A percentile compares a stretch with the other conserved stretches of the same genome.
Conservation (phyloP, 768 basidiomycete genomes). For the Tricholoma sp. region DNA sequence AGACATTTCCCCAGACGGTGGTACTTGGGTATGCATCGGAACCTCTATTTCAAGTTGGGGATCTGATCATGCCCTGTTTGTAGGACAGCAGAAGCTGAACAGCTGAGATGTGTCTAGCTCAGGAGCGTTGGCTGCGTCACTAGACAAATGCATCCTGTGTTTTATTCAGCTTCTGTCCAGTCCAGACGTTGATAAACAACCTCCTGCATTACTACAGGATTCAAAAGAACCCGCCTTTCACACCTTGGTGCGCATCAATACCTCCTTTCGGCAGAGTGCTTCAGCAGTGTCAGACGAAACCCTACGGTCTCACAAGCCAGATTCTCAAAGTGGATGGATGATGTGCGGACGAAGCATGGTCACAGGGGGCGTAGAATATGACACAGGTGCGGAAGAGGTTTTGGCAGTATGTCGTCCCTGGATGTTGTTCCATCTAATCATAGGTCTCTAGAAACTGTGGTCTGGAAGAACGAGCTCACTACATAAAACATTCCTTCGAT, state of each 20-base stretch:
- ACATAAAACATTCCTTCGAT: no score
- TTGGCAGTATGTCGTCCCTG: no score
- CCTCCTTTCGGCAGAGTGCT: conserved; percentile 98
- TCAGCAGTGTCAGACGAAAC: conserved; percentile 93
- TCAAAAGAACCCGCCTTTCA: conserved; percentile 86
- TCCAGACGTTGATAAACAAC: background rate
- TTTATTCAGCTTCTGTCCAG: background rate
- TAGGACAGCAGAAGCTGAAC: conserved; percentile 85
- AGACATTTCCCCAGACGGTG: conserved; percentile 93
- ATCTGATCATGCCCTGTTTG: background rate
- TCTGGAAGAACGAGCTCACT: no score
- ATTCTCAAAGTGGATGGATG: no score
- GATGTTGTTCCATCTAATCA: no score
- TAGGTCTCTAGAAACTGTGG: no score
- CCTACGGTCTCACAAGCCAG: conserved; percentile 82
- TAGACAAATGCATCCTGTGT: conserved; percentile 79
- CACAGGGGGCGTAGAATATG: no score
- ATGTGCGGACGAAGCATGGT: no score
- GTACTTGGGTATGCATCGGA: conserved; percentile 64
- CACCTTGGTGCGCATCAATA: conserved; percentile 95
- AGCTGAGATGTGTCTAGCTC: conserved; percentile 90
- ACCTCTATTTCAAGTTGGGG: background rate
- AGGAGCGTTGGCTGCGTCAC: conserved; percentile 78
- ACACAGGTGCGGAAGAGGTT: no score
- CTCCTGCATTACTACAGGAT: conserved; percentile 45